phyloP scores from a whole-genome alignment of 305 asterid genomes.

The Fraxinus angustifolia region DNA sequence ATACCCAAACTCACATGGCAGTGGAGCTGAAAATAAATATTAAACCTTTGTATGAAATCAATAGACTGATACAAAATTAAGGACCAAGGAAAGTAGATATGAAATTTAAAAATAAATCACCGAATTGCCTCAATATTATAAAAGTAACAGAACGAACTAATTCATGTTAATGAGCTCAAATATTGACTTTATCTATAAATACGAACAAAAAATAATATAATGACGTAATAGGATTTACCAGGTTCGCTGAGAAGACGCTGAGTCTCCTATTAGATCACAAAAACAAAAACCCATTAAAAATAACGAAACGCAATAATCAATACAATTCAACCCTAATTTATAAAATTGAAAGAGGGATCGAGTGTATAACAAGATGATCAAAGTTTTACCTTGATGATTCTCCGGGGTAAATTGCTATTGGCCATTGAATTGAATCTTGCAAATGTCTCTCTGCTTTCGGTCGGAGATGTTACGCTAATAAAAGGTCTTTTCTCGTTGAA shows the following conservation, averaged over 20 bases:
- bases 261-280: slow-evolving; percentile 61
- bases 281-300: slow-evolving; percentile 3
- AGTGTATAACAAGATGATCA: slow-evolving; percentile 36
- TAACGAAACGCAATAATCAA: slow-evolving; percentile 14
- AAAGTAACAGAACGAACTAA: background rate
- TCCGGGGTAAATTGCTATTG: slow-evolving; percentile 27
- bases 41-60: background rate
- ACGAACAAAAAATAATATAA: background rate
- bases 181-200: background rate
- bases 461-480: slow-evolving; percentile 46
- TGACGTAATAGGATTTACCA: slow-evolving; percentile 36
- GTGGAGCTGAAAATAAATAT: background rate
- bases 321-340: slow-evolving; percentile 18
- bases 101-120: background rate
- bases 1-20: background rate
- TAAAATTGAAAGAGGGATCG: slow-evolving; percentile 35
- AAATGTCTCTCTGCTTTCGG: slow-evolving; percentile 4
- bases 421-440: slow-evolving; percentile 57
- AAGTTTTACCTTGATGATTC: slow-evolving; percentile 68
- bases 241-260: slow-evolving; percentile 99
- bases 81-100: background rate
- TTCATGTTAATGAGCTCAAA: background rate
- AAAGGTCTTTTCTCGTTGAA: slow-evolving; percentile 24
- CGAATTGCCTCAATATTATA: background rate
- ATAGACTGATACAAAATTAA: background rate